Base-by-base conservation (phyloP, 805 yeast genomes). In the Pichia occidentalis region DNA sequence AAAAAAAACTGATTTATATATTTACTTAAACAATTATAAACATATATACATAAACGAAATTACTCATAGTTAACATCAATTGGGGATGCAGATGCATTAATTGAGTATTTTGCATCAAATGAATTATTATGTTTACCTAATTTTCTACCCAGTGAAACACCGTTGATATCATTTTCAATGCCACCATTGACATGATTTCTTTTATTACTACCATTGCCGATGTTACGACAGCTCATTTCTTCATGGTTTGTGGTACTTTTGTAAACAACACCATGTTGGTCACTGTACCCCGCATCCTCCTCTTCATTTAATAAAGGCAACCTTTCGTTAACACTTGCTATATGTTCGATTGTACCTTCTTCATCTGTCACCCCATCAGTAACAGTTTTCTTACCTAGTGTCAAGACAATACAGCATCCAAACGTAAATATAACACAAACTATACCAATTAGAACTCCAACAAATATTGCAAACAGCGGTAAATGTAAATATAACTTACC, bases 361-460 rank as follows among this genome's bases (percentile, higher is more conserved):
- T 19, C 36, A 25, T 17, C 14, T 30, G 19, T 19, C 17, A 16
- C n/a, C 4, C 32, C n/a, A n/a, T n/a, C n/a, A n/a, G n/a, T n/a
- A n/a, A n/a, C n/a, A n/a, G n/a, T 33, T 7, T 25, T 28, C 16
- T 44, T 53, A 29, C 62, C 62, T 21, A 63, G 47, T 38, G 67
- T 40, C 7, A 53, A 48, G 14, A 63, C 43, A 52, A 67, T 54
- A 42, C 65, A 59, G 40, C 67, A 65, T 3, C 63, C 57, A 7
- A 61, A 43, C 2, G 61, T 42, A 1, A 54, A 12, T 2, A 63
- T 44, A 22, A 67, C 52, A 4, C 65, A 48, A 3, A 79, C 46
- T 22, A 78, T 65, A 0, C 90, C 90, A 7, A 80, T 50, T 2
- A 81, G 58, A 4, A 80, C 62, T 6, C 92, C 95, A 20, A 82